These are phyloP conservation scores for Cyberlindnera nakhonratchasimensis DNA, from an alignment of 805 yeast genomes.

Conservation along the genomic window DNA sequence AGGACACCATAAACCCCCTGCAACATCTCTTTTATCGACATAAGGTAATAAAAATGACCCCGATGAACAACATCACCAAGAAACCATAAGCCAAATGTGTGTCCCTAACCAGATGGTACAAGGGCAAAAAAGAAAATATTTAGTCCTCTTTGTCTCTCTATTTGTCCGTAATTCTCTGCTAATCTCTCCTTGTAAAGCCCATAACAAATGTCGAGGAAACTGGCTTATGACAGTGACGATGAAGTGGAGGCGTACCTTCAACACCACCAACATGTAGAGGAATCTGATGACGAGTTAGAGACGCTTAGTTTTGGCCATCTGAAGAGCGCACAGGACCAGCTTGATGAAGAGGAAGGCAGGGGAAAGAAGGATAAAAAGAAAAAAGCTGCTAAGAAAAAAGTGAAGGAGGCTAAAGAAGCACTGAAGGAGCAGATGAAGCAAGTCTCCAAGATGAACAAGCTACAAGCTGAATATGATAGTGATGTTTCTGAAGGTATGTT, in stretches of 20 bases:
- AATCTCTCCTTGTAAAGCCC: neutral
- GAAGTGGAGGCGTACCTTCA: conserved; percentile 20
- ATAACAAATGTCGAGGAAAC: neutral
- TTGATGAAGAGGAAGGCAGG: conserved; percentile 21
- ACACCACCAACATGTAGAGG: conserved; percentile 19
- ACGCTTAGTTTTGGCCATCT: conserved; percentile 64
- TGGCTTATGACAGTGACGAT: conserved; percentile 12
- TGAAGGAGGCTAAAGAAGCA: conserved; percentile 1
- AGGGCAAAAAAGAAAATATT: too few relatives aligned
- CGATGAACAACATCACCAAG: too few relatives aligned
- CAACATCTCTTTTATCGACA: too few relatives aligned
- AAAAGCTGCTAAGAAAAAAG: conserved; percentile 1
- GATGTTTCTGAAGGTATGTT: conserved; percentile 37
- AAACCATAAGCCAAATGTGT: too few relatives aligned
- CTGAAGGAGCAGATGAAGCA: conserved; percentile 3
- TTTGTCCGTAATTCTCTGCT: too few relatives aligned
- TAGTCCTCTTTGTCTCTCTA: too few relatives aligned
- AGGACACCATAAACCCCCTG: too few relatives aligned
- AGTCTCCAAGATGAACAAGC: conserved; percentile 1
- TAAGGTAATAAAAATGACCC: too few relatives aligned
- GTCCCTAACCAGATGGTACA: too few relatives aligned
- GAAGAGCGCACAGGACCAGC: conserved; percentile 53
- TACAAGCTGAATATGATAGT: conserved; percentile 20
- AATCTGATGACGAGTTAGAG: conserved; percentile 39
- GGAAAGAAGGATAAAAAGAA: conserved; percentile 6